These are phyloP conservation scores for Acanthochlamys bracteata DNA, from an alignment of 106 monocot genomes.

Conservation along the genomic window DNA sequence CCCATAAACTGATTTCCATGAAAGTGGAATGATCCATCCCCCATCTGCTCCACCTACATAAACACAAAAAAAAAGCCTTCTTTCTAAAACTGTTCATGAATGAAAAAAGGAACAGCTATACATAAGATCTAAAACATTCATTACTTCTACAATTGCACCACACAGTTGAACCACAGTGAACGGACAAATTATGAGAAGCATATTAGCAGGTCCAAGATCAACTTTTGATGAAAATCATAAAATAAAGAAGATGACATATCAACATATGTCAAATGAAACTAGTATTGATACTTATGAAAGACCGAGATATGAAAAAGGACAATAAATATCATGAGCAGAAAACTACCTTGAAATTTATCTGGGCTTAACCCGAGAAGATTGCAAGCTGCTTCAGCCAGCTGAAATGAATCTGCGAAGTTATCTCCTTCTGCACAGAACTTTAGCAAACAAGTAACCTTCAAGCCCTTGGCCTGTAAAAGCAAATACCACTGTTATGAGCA, in stretches of 20 bases:
- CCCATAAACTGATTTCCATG: constrained; percentile 42
- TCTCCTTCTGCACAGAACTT: constrained; percentile 97
- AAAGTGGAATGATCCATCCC: constrained; percentile 35
- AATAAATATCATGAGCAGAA: not conserved
- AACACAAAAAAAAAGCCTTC: not conserved
- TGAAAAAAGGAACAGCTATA: not conserved
- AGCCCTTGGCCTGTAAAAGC: constrained; percentile 51
- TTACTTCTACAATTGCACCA: too few relatives aligned
- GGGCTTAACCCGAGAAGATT: constrained; percentile 43
- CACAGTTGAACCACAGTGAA: too few relatives aligned
- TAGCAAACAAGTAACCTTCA: constrained; percentile 87
- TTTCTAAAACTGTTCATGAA: not conserved
- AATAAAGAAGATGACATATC: too few relatives aligned
- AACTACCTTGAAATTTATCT: constrained; percentile 39
- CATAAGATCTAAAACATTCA: not conserved
- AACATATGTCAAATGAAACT: too few relatives aligned
- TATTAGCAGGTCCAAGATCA: too few relatives aligned
- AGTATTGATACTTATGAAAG: too few relatives aligned
- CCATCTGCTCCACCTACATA: constrained; percentile 19
- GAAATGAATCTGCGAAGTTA: constrained; percentile 75
- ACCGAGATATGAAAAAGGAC: not conserved
- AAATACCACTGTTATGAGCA: not conserved
- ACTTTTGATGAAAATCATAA: too few relatives aligned
- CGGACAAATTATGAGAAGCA: too few relatives aligned
- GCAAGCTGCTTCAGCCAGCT: constrained; percentile 70